Evolutionary conservation across 164 flowering plant genomes (phyloP), one percentile per base, ranked within the genome.

Genomic region (Liquidambar formosana): DNA sequence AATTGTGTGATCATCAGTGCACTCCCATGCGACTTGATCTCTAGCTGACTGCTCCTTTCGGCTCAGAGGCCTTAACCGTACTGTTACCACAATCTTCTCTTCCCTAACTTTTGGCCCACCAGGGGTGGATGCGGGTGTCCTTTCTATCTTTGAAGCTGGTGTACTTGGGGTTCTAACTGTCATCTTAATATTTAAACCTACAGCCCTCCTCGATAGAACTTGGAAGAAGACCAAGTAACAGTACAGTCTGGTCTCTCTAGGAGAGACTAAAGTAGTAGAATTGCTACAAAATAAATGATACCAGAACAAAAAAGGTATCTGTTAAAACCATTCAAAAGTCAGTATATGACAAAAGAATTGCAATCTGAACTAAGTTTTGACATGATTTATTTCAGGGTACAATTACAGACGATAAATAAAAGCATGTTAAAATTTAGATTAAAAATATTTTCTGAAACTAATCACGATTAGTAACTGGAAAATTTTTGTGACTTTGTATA

Each of bases 81-180:
- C 97, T 2, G 98, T 96, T 25, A 96, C 99, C 10, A 96, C 93
- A 52, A 93, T 96, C 76, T 93, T 96, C 88, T 96, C 99, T 77
- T 96, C 99, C 71, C 66, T 85, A 21, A 74, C 78, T 81, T 65
- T 84, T 0, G 87, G 67, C 12, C 96, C 94, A 2, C 97, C 96
- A 8, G 97, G 97, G 3, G 97, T 92, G 14, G 92, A 79, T 16
- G 66, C 85, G 2, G 92, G 94, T 15, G 96, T 89, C 74, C 88
- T 81, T 3, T 86, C 95, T 15, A 83, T 72, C 71, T 82, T 85
- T 0, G 84, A 79, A 44, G 77, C 74, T 22, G 96, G 91, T 18
- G 94, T 89, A 54, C 85, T 78, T 11, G 95, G 95, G 41, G 88
- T 79, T 76, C 79, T 81, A 64, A 78, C 73, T 12, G 92, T 80